Percentiles rank a stretch among this genome's conserved stretches.
Conservation (phyloP, 768 basidiomycete genomes). For the Boletus coccyginus region DNA sequence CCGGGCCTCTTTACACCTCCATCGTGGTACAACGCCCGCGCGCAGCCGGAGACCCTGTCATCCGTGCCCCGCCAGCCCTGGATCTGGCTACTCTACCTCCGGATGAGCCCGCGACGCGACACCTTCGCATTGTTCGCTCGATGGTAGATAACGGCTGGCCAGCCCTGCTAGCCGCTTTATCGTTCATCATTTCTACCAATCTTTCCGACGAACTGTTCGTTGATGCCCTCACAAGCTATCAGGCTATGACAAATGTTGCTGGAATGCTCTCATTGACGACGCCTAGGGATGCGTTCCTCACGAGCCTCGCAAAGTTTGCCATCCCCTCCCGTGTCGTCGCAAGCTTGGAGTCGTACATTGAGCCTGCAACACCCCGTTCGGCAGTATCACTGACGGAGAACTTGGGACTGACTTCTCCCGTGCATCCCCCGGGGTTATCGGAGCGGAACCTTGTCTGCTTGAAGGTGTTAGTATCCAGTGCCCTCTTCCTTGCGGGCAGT, state of each 20-base stretch:
- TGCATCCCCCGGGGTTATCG: constrained; percentile 71
- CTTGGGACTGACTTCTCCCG: constrained; percentile 52
- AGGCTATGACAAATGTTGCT: constrained; percentile 82
- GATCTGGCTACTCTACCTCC: constrained; percentile 55
- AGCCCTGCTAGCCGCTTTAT: constrained; percentile 83
- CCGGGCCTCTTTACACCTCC: constrained; percentile 70
- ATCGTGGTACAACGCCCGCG: constrained; percentile 66
- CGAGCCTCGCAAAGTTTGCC: constrained; percentile 83
- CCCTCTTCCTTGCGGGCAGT: constrained; percentile 78
- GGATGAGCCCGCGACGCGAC: constrained; percentile 51
- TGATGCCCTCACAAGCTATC: constrained; percentile 78
- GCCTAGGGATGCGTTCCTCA: constrained; percentile 91
- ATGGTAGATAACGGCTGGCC: constrained; percentile 94
- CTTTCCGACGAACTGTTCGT: constrained; percentile 91
- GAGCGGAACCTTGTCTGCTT: constrained; percentile 90
- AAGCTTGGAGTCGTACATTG: constrained; percentile 62
- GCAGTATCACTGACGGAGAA: constrained; percentile 61
- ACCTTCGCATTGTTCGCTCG: constrained; percentile 62
- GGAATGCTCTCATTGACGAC: constrained; percentile 86
- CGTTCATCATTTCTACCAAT: constrained; percentile 86
- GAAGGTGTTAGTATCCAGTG: constrained; percentile 74
- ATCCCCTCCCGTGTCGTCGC: constrained; percentile 91
- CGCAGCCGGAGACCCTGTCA: constrained; percentile 56
- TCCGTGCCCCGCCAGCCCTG: constrained; percentile 72
- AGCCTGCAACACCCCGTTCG: constrained; percentile 59